phyloP scores from a whole-genome alignment of 164 flowering plant species.

The Litsea cubeba region DNA sequence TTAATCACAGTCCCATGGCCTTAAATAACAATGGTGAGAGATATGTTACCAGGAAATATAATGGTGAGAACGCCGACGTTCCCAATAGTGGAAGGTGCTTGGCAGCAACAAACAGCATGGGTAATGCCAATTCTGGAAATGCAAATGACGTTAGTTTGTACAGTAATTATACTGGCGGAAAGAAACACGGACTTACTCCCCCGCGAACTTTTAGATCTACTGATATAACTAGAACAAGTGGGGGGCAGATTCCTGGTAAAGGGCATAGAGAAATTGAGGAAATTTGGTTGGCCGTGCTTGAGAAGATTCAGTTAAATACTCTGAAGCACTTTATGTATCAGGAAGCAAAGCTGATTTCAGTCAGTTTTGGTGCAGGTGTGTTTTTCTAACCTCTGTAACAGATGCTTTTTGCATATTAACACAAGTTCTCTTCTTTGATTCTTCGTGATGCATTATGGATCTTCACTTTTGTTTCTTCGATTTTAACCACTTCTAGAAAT shows the following conservation, averaged over 20 bases:
- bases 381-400: not conserved
- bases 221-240: slow-evolving; percentile 26
- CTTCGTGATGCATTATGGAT: too few species aligned
- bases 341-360: slow-evolving; percentile 80
- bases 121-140: slow-evolving; percentile 30
- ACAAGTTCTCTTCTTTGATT: too few species aligned
- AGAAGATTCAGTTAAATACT: slow-evolving; percentile 44
- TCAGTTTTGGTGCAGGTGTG: slow-evolving; percentile 86
- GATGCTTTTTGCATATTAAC: too few species aligned
- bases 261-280: slow-evolving; percentile 51
- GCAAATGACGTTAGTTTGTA: slow-evolving; percentile 25
- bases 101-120: slow-evolving; percentile 27
- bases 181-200: slow-evolving; percentile 26
- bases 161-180: slow-evolving; percentile 29
- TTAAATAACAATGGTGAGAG: slow-evolving; percentile 30
- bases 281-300: slow-evolving; percentile 78
- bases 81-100: slow-evolving; percentile 29
- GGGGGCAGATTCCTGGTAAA: slow-evolving; percentile 29
- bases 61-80: slow-evolving; percentile 25
- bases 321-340: slow-evolving; percentile 67
- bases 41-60: slow-evolving; percentile 26
- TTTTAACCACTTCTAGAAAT: too few species aligned
- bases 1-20: slow-evolving; percentile 56
- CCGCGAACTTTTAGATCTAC: slow-evolving; percentile 20
- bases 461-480: too few species aligned